A percentile compares a stretch with the other conserved stretches of the same genome.
These are phyloP conservation scores for Porodaedalea pini DNA, from an alignment of 1,284 basidiomycete species.

Conservation along the genomic window DNA sequence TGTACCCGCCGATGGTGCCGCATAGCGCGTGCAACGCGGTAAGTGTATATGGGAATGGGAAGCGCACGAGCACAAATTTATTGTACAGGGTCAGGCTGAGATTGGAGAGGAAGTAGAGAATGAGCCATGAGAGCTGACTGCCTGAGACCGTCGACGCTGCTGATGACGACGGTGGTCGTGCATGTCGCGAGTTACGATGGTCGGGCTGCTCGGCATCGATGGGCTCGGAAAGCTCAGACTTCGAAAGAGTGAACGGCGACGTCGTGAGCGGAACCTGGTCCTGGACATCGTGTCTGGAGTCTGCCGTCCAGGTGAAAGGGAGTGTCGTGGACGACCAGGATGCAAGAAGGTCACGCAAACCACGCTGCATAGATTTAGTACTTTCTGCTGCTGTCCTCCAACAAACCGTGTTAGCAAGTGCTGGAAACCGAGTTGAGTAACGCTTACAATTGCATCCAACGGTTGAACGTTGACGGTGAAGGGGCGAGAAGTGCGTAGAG, in stretches of 20 bases:
- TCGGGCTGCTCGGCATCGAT: not conserved
- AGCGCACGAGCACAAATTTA: slow-evolving; percentile 83
- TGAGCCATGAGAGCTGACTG: slow-evolving; percentile 50
- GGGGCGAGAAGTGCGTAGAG: too few relatives aligned
- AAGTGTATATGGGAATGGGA: slow-evolving; percentile 90
- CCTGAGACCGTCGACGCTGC: not conserved
- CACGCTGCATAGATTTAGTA: slow-evolving; percentile 1
- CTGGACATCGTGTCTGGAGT: slow-evolving; percentile 1
- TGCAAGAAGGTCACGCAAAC: slow-evolving; percentile 8
- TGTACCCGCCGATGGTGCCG: slow-evolving; percentile 74
- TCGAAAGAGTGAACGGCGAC: not conserved
- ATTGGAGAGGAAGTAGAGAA: slow-evolving; percentile 85
- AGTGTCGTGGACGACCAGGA: not conserved
- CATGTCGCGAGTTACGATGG: slow-evolving; percentile 1
- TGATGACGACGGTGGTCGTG: not conserved
- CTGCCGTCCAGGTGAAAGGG: not conserved
- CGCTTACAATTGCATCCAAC: too few relatives aligned
- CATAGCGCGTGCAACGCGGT: slow-evolving; percentile 86
- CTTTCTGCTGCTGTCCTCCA: not conserved
- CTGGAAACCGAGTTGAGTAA: too few relatives aligned
- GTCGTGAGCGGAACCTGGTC: slow-evolving; percentile 6
- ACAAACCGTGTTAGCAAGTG: not conserved
- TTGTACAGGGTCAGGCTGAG: slow-evolving; percentile 89
- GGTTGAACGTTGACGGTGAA: too few relatives aligned
- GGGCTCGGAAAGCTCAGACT: not conserved